Conservation (phyloP, 371 early-diverging fungal species). For the Paraphysoderma sedebokerense region DNA sequence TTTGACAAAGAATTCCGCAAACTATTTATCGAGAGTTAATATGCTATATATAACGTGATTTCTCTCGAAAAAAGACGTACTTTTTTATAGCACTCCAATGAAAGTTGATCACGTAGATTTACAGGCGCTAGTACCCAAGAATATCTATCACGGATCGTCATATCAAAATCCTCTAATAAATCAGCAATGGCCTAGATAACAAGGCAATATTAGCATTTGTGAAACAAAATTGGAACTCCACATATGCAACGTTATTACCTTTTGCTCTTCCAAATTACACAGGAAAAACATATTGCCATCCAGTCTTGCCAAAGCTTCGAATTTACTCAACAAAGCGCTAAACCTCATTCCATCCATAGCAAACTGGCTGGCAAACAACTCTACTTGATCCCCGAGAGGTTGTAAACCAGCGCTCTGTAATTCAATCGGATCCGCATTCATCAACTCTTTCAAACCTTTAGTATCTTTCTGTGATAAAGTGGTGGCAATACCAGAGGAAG, state of each 20-base stretch:
- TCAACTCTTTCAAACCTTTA: constrained; percentile 7
- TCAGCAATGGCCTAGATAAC: constrained; percentile 31
- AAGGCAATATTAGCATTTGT: not conserved
- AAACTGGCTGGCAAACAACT: constrained; percentile 53
- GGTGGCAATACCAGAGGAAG: constrained; percentile 12
- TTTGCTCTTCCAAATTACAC: constrained; percentile 49
- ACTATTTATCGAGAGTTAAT: too few species aligned
- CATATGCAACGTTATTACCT: constrained; percentile 11
- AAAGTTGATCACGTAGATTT: constrained; percentile 17
- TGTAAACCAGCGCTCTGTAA: constrained; percentile 54
- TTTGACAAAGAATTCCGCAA: too few species aligned
- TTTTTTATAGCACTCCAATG: constrained; percentile 3
- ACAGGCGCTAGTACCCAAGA: constrained; percentile 48
- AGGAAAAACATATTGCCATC: constrained; percentile 46
- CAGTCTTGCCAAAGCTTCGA: constrained; percentile 45
- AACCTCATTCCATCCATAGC: constrained; percentile 22
- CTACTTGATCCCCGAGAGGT: constrained; percentile 62
- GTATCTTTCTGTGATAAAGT: constrained; percentile 12
- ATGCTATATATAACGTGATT: too few species aligned
- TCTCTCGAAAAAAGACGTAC: not conserved
- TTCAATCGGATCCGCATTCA: not conserved
- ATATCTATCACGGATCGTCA: constrained; percentile 44
- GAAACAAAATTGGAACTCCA: not conserved
- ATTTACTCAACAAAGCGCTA: constrained; percentile 8
- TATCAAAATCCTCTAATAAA: constrained; percentile 31